Evolutionary conservation across 1,284 basidiomycete genomes (phyloP), one percentile per base, ranked within the genome.

Genomic region (Tilletia setariae): DNA sequence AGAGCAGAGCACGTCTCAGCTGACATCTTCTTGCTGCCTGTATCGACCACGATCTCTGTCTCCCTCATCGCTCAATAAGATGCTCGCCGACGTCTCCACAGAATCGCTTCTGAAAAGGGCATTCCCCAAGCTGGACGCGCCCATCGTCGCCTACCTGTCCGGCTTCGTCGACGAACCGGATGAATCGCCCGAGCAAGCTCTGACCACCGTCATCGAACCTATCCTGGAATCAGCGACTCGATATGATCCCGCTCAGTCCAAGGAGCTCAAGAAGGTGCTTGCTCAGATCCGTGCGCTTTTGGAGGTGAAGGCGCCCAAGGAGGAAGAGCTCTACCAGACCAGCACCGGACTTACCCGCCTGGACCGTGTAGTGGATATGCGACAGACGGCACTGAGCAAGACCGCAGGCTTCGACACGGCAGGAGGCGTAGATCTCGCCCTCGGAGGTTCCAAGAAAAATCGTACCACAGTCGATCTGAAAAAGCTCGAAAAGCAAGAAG

Each of bases 401-500:
- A 82, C 80, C 28, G 76, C 76, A 40, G 75, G 76, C 56, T 78
- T 82, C 40, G 79, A 79, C 23, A 75, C 76, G 42, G 76, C 79
- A 23, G 82, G 79, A 62, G 75, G 77, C 63, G 79, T 83, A 23
- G 79, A 91, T 59, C 92, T 98, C 64, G 94, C 96, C 81, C 86
- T 97, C 68, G 94, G 96, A 84, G 92, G 90, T 65, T 92, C 93
- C 72, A 94, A 92, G 84, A 94, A 96, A 86, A 90, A 90, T 84
- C 84, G 96, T 90, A 94, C 94, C 61, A 90, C 92, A 62, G 96
- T 99, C 68, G 96, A 99, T 85, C 88, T 99, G 73, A 94, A 93
- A 85, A 98, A 97, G 81, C 88, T 99, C 19, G 96, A 97, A 83
- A 98, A 98, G 84, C 94, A 96, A 76, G 96, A 99, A 84, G 93